Evolutionary conservation across 352 stramenopile species (phyloP).

Genomic region (Phytophthora lateralis): DNA sequence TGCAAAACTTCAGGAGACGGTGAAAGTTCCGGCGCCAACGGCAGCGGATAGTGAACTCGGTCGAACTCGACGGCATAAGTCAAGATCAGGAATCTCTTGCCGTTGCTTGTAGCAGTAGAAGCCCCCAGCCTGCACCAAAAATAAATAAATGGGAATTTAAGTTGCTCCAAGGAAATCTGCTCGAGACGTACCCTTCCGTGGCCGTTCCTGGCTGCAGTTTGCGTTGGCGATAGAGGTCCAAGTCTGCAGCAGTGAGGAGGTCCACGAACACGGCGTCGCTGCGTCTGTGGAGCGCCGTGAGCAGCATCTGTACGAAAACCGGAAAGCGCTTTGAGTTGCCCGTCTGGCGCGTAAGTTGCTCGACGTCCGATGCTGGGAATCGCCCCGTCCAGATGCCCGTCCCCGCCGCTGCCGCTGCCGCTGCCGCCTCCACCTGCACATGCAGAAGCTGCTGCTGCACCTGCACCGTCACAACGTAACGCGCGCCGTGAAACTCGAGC

Average conservation of each 20-base stretch:
- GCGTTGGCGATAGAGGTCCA: constrained; percentile 82
- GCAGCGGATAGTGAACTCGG: constrained; percentile 93
- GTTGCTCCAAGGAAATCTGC: constrained; percentile 13
- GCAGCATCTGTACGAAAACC: constrained; percentile 94
- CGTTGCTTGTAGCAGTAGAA: constrained; percentile 15
- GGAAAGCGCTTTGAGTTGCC: constrained; percentile 94
- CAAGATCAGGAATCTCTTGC: constrained; percentile 93
- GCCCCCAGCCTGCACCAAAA: constrained; percentile 11
- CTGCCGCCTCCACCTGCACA: constrained; percentile 62
- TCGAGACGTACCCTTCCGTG: constrained; percentile 14
- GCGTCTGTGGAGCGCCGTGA: constrained; percentile 70
- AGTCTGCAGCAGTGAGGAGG: constrained; percentile 88
- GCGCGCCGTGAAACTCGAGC: constrained; percentile 75
- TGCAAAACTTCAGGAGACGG: constrained; percentile 76
- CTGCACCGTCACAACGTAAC: constrained; percentile 74
- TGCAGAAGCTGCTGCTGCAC: constrained; percentile 64
- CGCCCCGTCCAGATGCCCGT: constrained; percentile 59
- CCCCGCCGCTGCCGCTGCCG: constrained; percentile 5
- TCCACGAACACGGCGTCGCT: constrained; percentile 92
- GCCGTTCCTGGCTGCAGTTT: constrained; percentile 45
- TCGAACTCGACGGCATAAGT: constrained; percentile 95
- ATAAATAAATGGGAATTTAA: neutral
- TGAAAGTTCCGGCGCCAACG: constrained; percentile 71
- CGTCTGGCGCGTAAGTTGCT: constrained; percentile 93
- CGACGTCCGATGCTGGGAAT: constrained; percentile 77